Evolutionary conservation across 768 basidiomycete species (phyloP), one percentile per base, ranked within the genome.

Genomic region (Galerina sulciceps): DNA sequence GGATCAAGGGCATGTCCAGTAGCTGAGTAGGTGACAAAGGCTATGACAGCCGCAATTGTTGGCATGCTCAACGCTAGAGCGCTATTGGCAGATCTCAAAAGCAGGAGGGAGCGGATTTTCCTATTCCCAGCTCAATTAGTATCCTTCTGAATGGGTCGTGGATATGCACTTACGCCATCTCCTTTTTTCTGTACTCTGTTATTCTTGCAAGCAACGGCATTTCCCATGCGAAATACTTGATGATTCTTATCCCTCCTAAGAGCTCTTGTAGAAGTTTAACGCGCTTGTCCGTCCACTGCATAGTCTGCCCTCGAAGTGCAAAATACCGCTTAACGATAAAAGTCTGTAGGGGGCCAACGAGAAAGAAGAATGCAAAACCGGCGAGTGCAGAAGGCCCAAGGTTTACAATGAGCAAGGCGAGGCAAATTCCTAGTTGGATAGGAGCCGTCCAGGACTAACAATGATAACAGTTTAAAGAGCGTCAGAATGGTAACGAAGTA

Each of bases 141-240:
- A 51, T 3, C 34, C 11, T 14, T 46, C 9, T n/a, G 3, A 13
- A 17, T 22, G 50, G 36, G 6, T 8, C 14, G n/a, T 2, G 10
- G 15, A 37, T 14, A 23, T 48, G 6, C 9, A 54, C 53, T 31
- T 14, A 60, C 58, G 18, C 20, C 11, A 60, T 36, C 20, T 60
- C 58, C 2, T 55, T 37, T 17, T 75, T 76, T 54, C 96, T 81
- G 66, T 89, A 89, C 36, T 82, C 83, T 26, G 81, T 79, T 17
- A 97, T 81, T 44, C 88, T 85, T 14, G 85, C 75, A 17, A 96
- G 78, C 71, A 93, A 95, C 0, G 95, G 92, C 3, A 72, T 66
- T 67, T 94, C 92, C 93, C 92, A 94, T 4, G 90, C 87, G 71
- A 96, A 96, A 71, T 89, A 88, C 73, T 97, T 97, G 81, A 97